These are phyloP conservation scores for Saccharomyces hybrid DNA, from an alignment of 1,139 yeast genomes.

Conservation along the genomic window DNA sequence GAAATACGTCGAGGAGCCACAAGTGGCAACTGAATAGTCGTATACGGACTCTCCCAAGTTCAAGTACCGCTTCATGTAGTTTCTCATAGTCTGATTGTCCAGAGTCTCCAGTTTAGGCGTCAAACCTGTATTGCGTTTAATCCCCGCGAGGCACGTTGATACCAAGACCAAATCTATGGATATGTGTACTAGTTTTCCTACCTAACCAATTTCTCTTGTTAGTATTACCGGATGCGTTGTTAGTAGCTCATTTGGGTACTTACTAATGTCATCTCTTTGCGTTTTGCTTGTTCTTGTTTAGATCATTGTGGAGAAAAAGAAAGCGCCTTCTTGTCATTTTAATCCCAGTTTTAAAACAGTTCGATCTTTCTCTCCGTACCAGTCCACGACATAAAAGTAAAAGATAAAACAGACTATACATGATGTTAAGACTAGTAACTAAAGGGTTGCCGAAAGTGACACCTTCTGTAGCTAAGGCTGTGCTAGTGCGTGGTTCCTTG, in stretches of 20 bases:
- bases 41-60: slow-evolving; percentile 79
- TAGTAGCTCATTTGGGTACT: slow-evolving; percentile 1
- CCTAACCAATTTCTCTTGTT: slow-evolving; percentile 23
- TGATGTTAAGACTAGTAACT: neutral
- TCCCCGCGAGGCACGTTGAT: slow-evolving; percentile 82
- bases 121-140: slow-evolving; percentile 80
- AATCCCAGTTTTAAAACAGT: neutral
- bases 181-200: slow-evolving; percentile 58
- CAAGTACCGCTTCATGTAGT: slow-evolving; percentile 59
- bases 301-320: neutral
- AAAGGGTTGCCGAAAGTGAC: neutral
- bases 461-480: neutral
- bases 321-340: neutral
- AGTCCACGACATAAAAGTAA: neutral
- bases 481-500: slow-evolving; percentile 2
- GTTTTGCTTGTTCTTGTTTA: neutral
- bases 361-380: neutral
- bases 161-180: slow-evolving; percentile 68
- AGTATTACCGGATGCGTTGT: neutral
- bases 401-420: neutral
- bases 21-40: slow-evolving; percentile 63
- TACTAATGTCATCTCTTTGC: slow-evolving; percentile 7
- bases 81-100: slow-evolving; percentile 44
- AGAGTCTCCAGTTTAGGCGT: slow-evolving; percentile 40
- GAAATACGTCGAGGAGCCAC: slow-evolving; percentile 69